Conservation (phyloP, 2,329 filamentous ascomycete species). For the Ascochyta clinopodiicola region DNA sequence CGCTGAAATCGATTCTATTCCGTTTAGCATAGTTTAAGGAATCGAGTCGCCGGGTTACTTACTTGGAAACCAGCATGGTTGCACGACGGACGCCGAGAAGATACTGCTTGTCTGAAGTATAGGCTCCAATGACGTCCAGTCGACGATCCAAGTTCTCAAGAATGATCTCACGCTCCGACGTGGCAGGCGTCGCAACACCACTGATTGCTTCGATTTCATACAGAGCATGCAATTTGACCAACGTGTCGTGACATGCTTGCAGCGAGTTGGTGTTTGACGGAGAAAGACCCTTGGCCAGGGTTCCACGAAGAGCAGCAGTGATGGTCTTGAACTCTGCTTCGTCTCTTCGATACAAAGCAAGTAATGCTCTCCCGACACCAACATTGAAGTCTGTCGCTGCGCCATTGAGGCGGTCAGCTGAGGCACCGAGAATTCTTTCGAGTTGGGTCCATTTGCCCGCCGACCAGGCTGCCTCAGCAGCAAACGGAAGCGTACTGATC, state of each 20-base stretch:
- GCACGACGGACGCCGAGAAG: slow-evolving; percentile 85
- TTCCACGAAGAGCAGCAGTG: slow-evolving; percentile 71
- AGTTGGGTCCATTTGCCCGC: slow-evolving; percentile 82
- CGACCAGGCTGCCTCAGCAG: slow-evolving; percentile 90
- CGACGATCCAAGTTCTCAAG: slow-evolving; percentile 71
- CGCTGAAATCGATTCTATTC: slow-evolving; percentile 63
- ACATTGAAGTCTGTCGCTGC: slow-evolving; percentile 77
- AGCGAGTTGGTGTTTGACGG: slow-evolving; percentile 79
- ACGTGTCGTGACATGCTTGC: slow-evolving; percentile 80
- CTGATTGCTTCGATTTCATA: slow-evolving; percentile 85
- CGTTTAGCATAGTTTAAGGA: slow-evolving; percentile 16
- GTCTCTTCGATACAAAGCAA: slow-evolving; percentile 64
- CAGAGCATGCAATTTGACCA: slow-evolving; percentile 85
- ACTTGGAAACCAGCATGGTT: slow-evolving; percentile 80
- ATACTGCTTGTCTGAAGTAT: slow-evolving; percentile 92
- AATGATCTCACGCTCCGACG: slow-evolving; percentile 42
- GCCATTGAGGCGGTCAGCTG: slow-evolving; percentile 49
- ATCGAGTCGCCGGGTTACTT: slow-evolving; percentile 40
- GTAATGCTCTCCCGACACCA: slow-evolving; percentile 72
- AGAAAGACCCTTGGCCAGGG: slow-evolving; percentile 76
- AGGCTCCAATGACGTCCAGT: slow-evolving; percentile 88
- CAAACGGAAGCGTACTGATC: slow-evolving; percentile 74
- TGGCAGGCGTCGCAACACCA: slow-evolving; percentile 45
- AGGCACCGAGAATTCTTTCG: slow-evolving; percentile 63
- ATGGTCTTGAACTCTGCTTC: slow-evolving; percentile 60